These are phyloP conservation scores for Agaricus sinodeliciosus DNA, from an alignment of 768 basidiomycete genomes.

Conservation along the genomic window DNA sequence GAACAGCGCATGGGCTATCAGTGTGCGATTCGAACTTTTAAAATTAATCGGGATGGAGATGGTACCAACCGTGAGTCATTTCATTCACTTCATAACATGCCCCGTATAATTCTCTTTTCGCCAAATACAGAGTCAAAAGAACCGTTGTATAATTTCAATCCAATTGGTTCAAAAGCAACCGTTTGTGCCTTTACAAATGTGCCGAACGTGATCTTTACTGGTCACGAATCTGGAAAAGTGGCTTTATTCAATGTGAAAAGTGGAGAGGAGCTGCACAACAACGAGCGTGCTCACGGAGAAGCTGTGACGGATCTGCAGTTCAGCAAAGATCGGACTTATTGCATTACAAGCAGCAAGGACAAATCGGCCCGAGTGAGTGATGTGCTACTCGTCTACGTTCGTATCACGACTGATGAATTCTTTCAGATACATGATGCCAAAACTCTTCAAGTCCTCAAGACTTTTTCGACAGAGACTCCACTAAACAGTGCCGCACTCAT, in stretches of 20 bases:
- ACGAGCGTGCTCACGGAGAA: conserved; percentile 86
- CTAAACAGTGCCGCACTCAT: conserved; percentile 90
- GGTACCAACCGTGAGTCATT: conserved; percentile 66
- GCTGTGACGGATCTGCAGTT: conserved; percentile 90
- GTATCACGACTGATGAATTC: background rate
- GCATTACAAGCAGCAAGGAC: conserved; percentile 95
- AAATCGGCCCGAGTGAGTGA: conserved; percentile 82
- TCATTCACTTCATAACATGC: background rate
- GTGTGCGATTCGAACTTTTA: conserved; percentile 86
- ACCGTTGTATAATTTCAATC: conserved; percentile 74
- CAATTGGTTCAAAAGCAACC: conserved; percentile 92
- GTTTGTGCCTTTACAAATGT: conserved; percentile 87
- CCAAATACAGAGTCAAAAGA: conserved; percentile 58
- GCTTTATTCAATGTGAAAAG: conserved; percentile 85
- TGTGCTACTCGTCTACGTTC: background rate
- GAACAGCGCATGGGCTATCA: conserved; percentile 95
- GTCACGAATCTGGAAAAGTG: conserved; percentile 95
- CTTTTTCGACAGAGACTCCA: conserved; percentile 88
- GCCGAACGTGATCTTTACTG: conserved; percentile 79
- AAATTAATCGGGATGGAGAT: conserved; percentile 79
- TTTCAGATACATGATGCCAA: conserved; percentile 80
- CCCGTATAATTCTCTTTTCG: conserved; percentile 1
- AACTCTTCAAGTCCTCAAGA: conserved; percentile 87
- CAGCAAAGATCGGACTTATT: conserved; percentile 86
- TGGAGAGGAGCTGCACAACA: conserved; percentile 76